Base-by-base conservation (phyloP, 192 early-diverging fungal species). In the Coemansia sp. region DNA sequence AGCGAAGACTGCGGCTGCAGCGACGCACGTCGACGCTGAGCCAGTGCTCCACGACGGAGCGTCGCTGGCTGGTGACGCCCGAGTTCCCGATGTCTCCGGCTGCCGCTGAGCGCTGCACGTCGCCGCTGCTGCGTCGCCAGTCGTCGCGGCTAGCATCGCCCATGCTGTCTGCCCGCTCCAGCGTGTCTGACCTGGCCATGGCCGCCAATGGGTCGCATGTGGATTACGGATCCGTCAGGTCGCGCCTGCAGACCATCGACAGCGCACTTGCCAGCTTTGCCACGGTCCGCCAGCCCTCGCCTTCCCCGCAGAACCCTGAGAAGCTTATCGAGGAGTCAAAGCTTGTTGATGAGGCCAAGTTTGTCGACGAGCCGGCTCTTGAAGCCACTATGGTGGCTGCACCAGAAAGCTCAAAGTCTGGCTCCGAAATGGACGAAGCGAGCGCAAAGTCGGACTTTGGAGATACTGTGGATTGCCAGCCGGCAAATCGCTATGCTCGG, bases 1-100 rank as follows among this genome's bases (percentile, higher is more conserved):
- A 48, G 45, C 33, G 31, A 37, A 14, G 53, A n/a, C 44, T 37
- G 40, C 43, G 53, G 16, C 46, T 53, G 48, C 62, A 57, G 49
- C 50, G 67, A 5, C 61, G 72, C 13, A 56, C 67, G 12, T 76
- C 72, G 33, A 61, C 72, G 20, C 59, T 76, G 31, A 76, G 72
- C 55, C 72, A 76, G 62, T 76, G 72, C 55, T 69, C 72, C 20
- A 76, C 72, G 4, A 76, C 72, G 9, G 72, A 76, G 62, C 61
- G 72, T 23, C 72, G 61, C 50, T 76, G 72, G 72, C 62, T 64
- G 54, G 49, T 55, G 38, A 55, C 68, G 5, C 47, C 68, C n/a
- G 61, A 70, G 39, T 54, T 36, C 11, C 38, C 65, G 16, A 36
- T 40, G 28, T 45, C 21, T 9, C 54, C 43, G 14, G 33, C 43